Evolutionary conservation across 768 basidiomycete species (phyloP), one percentile per base, ranked within the genome.

Genomic region (Coprinopsis strossmayeri): DNA sequence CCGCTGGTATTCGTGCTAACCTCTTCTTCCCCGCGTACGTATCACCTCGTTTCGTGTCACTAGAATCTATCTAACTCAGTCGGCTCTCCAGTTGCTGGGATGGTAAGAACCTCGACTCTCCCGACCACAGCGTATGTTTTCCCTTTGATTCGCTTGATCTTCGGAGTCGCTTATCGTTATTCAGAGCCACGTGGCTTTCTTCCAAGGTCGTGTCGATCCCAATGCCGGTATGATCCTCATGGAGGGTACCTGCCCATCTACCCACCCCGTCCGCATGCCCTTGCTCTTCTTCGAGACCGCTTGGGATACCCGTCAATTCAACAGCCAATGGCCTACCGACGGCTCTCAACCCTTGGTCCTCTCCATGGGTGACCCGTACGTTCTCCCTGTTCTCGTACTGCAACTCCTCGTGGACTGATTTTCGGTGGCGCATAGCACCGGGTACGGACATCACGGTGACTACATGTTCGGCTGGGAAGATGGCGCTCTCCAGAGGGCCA

Each of bases 171-270:
- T n/a, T n/a, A n/a, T n/a, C n/a, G n/a, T n/a, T n/a, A 3, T 11
- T 13, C 30, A 44, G 50, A 39, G 35, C 38, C 50, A 51, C 37
- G 30, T 51, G 25, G 25, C 43, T 9, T 51, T 51, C 50, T 46
- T 46, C 50, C 25, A 51, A 25, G 50, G 50, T 18, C 23, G 27
- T 17, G 50, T 51, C 21, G 37, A 51, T 24, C 10, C 44, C 28
- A 34, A 34, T 35, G 25, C 44, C 27, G 50, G 50, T 46, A 51
- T 51, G 24, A 51, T 51, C 81, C 92, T 13, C 91, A 96, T 68
- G 81, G 77, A n/a, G 81, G 84, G 34, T 97, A 95, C 95, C 68
- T 98, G 15, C 84, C 93, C 0, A 83, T 97, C 37, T 93, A 98
- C 66, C 91, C 93, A 51, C 35, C 50, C 50, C 43, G 43, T 45